These are phyloP conservation scores for Stropharia rugosoannulata DNA, from an alignment of 768 basidiomycete genomes.

Conservation along the genomic window DNA sequence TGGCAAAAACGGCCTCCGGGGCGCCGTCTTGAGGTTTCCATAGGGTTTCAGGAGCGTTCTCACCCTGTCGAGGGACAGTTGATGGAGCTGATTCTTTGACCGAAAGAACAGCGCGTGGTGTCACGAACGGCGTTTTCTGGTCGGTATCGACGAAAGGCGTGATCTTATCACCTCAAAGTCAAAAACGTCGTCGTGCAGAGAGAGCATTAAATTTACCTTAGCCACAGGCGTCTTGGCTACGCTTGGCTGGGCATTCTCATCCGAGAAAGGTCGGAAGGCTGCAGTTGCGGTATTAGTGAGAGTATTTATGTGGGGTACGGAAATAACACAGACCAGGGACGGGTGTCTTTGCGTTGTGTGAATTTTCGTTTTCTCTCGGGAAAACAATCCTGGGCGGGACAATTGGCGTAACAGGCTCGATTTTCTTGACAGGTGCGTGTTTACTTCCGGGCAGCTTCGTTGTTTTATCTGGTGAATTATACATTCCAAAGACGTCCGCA, in stretches of 20 bases:
- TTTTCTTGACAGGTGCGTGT: slow-evolving; percentile 66
- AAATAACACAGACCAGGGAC: slow-evolving; percentile 26
- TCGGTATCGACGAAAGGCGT: slow-evolving; percentile 63
- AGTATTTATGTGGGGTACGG: neutral
- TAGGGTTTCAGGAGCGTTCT: slow-evolving; percentile 26
- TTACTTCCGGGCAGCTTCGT: slow-evolving; percentile 65
- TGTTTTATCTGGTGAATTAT: slow-evolving; percentile 86
- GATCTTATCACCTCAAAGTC: slow-evolving; percentile 28
- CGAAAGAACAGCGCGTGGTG: slow-evolving; percentile 45
- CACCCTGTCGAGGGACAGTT: slow-evolving; percentile 22
- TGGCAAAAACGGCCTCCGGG: slow-evolving; percentile 48
- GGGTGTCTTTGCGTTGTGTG: slow-evolving; percentile 38
- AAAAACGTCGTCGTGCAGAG: neutral
- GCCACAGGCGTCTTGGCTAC: slow-evolving; percentile 43
- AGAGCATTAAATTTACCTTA: slow-evolving; percentile 31
- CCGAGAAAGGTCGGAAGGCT: slow-evolving; percentile 72
- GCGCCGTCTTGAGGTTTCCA: slow-evolving; percentile 35
- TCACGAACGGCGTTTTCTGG: slow-evolving; percentile 41
- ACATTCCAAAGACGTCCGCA: slow-evolving; percentile 94
- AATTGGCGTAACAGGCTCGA: slow-evolving; percentile 56
- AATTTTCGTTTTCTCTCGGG: slow-evolving; percentile 39
- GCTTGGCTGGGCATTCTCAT: slow-evolving; percentile 47
- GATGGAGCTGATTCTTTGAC: slow-evolving; percentile 46
- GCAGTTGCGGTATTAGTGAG: slow-evolving; percentile 13
- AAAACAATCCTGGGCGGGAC: slow-evolving; percentile 33